phyloP scores from a whole-genome alignment of 1,284 basidiomycete genomes.

The Xerocomus amazonicus region DNA sequence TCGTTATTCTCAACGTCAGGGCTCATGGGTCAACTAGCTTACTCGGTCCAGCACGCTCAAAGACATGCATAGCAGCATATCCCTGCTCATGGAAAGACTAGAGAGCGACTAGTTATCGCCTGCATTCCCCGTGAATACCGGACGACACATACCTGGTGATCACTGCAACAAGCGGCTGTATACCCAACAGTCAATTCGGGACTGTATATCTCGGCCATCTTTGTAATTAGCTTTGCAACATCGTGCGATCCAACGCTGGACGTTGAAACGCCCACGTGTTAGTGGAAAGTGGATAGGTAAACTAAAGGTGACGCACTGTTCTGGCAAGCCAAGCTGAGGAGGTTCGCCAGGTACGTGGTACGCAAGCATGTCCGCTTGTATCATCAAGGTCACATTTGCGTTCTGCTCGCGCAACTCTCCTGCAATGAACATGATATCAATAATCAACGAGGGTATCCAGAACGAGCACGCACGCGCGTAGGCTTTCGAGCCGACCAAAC shows the following conservation, averaged over 20 bases:
- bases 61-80: conserved; percentile 78
- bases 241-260: conserved; percentile 74
- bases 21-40: conserved; percentile 17
- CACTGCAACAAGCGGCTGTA: conserved; percentile 81
- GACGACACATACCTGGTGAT: conserved; percentile 58
- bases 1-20: not conserved
- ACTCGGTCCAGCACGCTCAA: conserved; percentile 79
- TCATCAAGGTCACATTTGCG: conserved; percentile 73
- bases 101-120: not conserved
- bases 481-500: conserved; percentile 58
- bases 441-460: not conserved
- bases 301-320: conserved; percentile 38
- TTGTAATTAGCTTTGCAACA: conserved; percentile 70
- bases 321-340: conserved; percentile 73
- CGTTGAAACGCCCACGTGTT: not conserved
- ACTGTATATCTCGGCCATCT: conserved; percentile 71
- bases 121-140: not conserved
- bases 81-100: conserved; percentile 80
- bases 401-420: conserved; percentile 52
- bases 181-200: conserved; percentile 80
- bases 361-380: conserved; percentile 88
- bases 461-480: conserved; percentile 54
- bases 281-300: not conserved
- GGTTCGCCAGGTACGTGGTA: conserved; percentile 75
- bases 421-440: conserved; percentile 21